Evolutionary conservation across 2,329 filamentous ascomycete species (phyloP).

Genomic region (Canariomyces notabilis): DNA sequence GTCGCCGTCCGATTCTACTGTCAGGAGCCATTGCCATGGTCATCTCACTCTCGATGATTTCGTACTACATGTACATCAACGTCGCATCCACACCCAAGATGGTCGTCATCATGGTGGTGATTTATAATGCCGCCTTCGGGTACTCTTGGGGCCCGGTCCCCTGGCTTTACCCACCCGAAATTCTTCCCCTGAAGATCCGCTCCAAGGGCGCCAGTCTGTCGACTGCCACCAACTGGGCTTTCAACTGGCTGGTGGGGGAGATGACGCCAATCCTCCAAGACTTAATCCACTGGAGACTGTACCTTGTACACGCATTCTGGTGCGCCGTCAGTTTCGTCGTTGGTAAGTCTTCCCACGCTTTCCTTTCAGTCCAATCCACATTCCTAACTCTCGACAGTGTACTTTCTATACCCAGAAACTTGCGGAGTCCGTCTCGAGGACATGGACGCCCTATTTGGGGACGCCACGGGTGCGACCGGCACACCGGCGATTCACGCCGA

Average conservation of each 20-base stretch:
- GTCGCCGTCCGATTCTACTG: constrained; percentile 81
- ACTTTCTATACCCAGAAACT: constrained; percentile 96
- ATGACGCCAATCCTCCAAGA: constrained; percentile 92
- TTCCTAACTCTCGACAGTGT: constrained; percentile 54
- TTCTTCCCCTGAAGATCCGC: constrained; percentile 89
- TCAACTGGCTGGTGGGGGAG: constrained; percentile 95
- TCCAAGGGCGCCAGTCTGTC: constrained; percentile 96
- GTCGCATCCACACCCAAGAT: constrained; percentile 70
- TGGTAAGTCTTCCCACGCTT: constrained; percentile 57
- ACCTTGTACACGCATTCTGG: constrained; percentile 94
- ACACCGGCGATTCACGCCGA: constrained; percentile 71
- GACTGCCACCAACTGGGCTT: constrained; percentile 95
- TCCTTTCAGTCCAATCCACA: not conserved
- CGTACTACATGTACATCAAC: constrained; percentile 92
- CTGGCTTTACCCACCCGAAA: constrained; percentile 98
- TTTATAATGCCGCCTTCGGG: constrained; percentile 96
- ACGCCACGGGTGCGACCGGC: constrained; percentile 74
- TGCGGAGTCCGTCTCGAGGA: constrained; percentile 93
- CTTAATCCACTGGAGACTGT: constrained; percentile 87
- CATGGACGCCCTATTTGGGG: constrained; percentile 92
- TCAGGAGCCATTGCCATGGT: constrained; percentile 88
- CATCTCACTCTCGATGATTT: constrained; percentile 80
- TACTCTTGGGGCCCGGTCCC: constrained; percentile 95
- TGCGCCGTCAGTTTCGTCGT: constrained; percentile 93
- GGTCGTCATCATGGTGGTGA: constrained; percentile 93